Base-by-base conservation (phyloP, 208 protist genomes). In the Leishmania turanica region DNA sequence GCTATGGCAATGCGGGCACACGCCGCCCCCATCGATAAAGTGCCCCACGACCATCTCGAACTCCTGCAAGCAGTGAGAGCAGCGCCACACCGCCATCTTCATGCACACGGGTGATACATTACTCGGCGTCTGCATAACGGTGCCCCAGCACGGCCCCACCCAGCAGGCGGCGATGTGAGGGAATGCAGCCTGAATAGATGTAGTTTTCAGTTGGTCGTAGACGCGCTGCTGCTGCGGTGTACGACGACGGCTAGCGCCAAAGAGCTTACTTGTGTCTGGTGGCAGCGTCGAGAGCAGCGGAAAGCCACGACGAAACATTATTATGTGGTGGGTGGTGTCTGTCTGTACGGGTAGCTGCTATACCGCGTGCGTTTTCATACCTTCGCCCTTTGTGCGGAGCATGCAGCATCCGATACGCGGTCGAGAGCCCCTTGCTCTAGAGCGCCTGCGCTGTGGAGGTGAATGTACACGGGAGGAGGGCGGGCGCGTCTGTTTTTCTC, bases 131-230 rank as follows among this genome's bases (percentile, higher is more conserved):
- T 95, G 87, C 91, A 96, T 94, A n/a, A 96, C 91, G 9, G 88
- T 90, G 4, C 95, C 95, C 92, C 95, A 96, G 84, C 91, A 96
- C 37, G 91, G 92, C 5, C 93, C 93, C 5, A 97, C 93, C 95
- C 95, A 97, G 75, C 92, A 96, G 27, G 95, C 95, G 13, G 95
- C 91, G 65, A 97, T 69, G 82, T 96, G 92, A 11, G 95, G 95
- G 70, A 97, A 96, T 2, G 95, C 85, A 4, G 80, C 77, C 65
- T 93, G 82, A n/a, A 97, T 89, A 69, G 92, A 92, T 19, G 87
- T 90, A 19, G 81, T 86, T 75, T 93, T 93, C n/a, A 97, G 80
- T 62, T 89, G 78, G 19, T 86, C 17, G 74, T 93, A 97, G 24
- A 93, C 84, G 34, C 80, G 79, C 21, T 80, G 47, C 85, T 97